Conservation (phyloP, 352 stramenopile genomes). For the Phytopythium litorale region DNA sequence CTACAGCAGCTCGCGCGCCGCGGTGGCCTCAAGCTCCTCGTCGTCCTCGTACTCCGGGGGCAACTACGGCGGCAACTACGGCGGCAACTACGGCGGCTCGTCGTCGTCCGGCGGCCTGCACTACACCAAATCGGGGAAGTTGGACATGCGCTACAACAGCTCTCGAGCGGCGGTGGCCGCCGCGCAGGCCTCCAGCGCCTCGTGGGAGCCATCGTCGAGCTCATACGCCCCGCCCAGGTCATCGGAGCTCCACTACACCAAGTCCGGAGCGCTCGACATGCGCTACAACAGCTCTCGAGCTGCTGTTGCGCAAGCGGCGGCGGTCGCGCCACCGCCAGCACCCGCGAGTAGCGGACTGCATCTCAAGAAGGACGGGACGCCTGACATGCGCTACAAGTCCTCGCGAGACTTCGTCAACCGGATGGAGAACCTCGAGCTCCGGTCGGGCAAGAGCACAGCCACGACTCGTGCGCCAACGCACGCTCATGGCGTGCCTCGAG, state of each 20-base stretch:
- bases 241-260: slow-evolving; percentile 19
- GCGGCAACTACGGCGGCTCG: background rate
- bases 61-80: too few relatives aligned
- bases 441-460: slow-evolving; percentile 6
- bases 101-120: background rate
- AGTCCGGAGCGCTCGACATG: slow-evolving; percentile 19
- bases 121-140: slow-evolving; percentile 10
- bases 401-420: slow-evolving; percentile 13
- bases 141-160: slow-evolving; percentile 12
- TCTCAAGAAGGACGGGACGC: slow-evolving; percentile 7
- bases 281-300: slow-evolving; percentile 14
- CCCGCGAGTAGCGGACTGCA: slow-evolving; percentile 6
- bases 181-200: background rate
- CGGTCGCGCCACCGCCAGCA: slow-evolving; percentile 3
- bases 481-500: slow-evolving; percentile 8
- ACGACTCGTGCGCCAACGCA: slow-evolving; percentile 3
- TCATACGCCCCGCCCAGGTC: background rate
- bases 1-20: slow-evolving; percentile 10
- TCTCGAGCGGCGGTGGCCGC: background rate
- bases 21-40: slow-evolving; percentile 1
- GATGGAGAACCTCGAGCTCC: slow-evolving; percentile 18
- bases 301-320: background rate
- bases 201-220: background rate
- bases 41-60: too few relatives aligned
- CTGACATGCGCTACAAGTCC: slow-evolving; percentile 8